A percentile compares a stretch with the other conserved stretches of the same genome.
phyloP scores from a whole-genome alignment of 2,329 filamentous ascomycete genomes.

The Talaromyces rugulosus region DNA sequence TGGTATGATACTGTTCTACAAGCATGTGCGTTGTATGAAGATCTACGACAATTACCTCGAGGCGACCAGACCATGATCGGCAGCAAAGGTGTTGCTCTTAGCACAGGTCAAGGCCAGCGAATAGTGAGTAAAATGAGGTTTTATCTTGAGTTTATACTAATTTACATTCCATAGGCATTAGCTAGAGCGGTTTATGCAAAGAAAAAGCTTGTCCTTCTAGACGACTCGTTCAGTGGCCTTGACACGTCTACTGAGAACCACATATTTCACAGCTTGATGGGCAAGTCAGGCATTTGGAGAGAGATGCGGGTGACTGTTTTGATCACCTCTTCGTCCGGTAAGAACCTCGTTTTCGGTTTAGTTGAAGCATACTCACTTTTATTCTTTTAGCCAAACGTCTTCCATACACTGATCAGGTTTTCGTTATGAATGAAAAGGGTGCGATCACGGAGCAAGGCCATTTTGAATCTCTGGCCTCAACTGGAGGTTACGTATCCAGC shows the following conservation, averaged over 20 bases:
- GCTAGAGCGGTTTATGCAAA: slow-evolving; percentile 50
- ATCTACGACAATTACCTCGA: slow-evolving; percentile 36
- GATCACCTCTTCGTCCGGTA: slow-evolving; percentile 15
- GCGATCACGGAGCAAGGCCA: slow-evolving; percentile 39
- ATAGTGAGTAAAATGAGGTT: slow-evolving; percentile 31
- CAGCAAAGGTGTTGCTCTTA: slow-evolving; percentile 49
- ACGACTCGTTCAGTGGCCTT: slow-evolving; percentile 16
- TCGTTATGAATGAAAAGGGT: slow-evolving; percentile 36
- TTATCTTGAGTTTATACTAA: not conserved
- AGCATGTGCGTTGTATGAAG: slow-evolving; percentile 31
- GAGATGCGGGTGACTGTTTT: slow-evolving; percentile 11
- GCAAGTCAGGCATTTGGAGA: slow-evolving; percentile 13
- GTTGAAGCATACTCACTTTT: not conserved
- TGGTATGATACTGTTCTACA: slow-evolving; percentile 26
- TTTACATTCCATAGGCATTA: slow-evolving; percentile 6
- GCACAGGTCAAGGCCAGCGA: slow-evolving; percentile 51
- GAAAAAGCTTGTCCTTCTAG: slow-evolving; percentile 12
- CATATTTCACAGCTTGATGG: slow-evolving; percentile 15
- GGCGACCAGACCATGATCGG: slow-evolving; percentile 47
- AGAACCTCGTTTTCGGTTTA: not conserved
- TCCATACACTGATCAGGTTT: slow-evolving; percentile 40
- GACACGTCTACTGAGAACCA: slow-evolving; percentile 15
- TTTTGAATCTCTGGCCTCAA: slow-evolving; percentile 32
- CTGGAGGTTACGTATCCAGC: slow-evolving; percentile 38
- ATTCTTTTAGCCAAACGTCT: slow-evolving; percentile 31